A percentile compares a stretch with the other conserved stretches of the same genome.
These are phyloP conservation scores for Parachaetomium inaequale DNA, from an alignment of 495 filamentous ascomycete species.

Conservation along the genomic window DNA sequence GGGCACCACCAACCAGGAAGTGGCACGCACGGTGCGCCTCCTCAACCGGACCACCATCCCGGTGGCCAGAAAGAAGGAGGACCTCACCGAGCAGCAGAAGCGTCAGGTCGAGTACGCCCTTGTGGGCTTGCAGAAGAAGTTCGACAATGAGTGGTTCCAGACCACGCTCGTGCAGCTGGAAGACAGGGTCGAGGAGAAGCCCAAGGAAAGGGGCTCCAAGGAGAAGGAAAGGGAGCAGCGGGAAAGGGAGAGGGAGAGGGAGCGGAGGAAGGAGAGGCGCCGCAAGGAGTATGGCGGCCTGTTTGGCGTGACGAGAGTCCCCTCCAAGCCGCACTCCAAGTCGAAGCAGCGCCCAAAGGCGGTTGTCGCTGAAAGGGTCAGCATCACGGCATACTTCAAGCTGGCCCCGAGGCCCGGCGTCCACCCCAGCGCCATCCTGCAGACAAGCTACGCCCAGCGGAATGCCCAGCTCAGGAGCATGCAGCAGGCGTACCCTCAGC, in stretches of 20 bases:
- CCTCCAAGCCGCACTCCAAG: slow-evolving; percentile 5
- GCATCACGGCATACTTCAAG: slow-evolving; percentile 40
- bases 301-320: not conserved
- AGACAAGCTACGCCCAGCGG: slow-evolving; percentile 13
- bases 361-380: slow-evolving; percentile 26
- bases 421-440: slow-evolving; percentile 27
- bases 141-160: slow-evolving; percentile 27
- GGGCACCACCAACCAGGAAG: slow-evolving; percentile 28
- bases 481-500: slow-evolving; percentile 2
- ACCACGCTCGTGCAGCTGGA: slow-evolving; percentile 37
- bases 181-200: slow-evolving; percentile 21
- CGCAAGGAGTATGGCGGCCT: not conserved
- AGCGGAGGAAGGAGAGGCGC: not conserved
- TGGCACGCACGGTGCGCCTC: slow-evolving; percentile 26
- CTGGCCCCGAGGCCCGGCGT: slow-evolving; percentile 27
- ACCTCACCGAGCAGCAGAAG: slow-evolving; percentile 27
- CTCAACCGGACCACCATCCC: slow-evolving; percentile 27
- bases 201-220: slow-evolving; percentile 11
- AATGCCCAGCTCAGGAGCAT: slow-evolving; percentile 1
- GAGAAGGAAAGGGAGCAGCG: slow-evolving; percentile 10
- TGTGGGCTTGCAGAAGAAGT: slow-evolving; percentile 15
- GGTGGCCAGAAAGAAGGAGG: slow-evolving; percentile 30
- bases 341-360: not conserved
- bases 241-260: slow-evolving; percentile 2
- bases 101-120: slow-evolving; percentile 34